Evolutionary conservation across 176 grass and related monocot species (phyloP), one percentile per base, ranked within the genome.

Genomic region (Lolium rigidum): DNA sequence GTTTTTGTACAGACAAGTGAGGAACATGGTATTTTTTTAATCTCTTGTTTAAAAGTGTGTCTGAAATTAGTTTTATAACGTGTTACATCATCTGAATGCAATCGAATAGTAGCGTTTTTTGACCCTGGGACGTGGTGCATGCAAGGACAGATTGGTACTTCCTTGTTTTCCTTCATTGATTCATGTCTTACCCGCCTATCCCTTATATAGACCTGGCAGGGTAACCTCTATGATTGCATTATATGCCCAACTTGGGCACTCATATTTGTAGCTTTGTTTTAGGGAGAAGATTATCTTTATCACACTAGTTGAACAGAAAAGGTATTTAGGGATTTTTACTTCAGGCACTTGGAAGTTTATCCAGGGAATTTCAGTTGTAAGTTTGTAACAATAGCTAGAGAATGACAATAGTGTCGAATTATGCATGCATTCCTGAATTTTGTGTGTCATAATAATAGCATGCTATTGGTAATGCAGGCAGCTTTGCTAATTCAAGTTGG

Each of bases 1-100:
- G 58, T 98, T 98, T 89, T 82, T 98, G 82, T 94, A 95, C 87
- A 95, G 93, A 90, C 95, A 98, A 95, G 95, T 98, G 78, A 92
- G 95, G 65, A 98, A 98, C 81, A 94, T 98, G 95, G 95, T 98
- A 95, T 88, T 76, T 92, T 92, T 72, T 73, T n/a, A 44, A 44
- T 62, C 25, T 46, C 50, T 9, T 84, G 24, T 16, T 58, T 82
- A 48, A 82, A 77, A 75, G 26, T 13, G 35, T 55, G 12, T 6
- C 56, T 77, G 31, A 21, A 79, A 41, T 74, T 80, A 86, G 37
- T 16, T 25, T 62, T 79, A 21, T 80, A 86, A n/a, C 9, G 1
- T 37, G 73, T 54, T 46, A 10, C 46, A 76, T 54, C 48, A 76
- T 50, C 48, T 54, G 48, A 76, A 54, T 49, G 26, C 22, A 52